Percentiles rank a stretch among this genome's conserved stretches.
Evolutionary conservation across 2,329 filamentous ascomycete genomes (phyloP).

Genomic region (Beauveria medogensis): DNA sequence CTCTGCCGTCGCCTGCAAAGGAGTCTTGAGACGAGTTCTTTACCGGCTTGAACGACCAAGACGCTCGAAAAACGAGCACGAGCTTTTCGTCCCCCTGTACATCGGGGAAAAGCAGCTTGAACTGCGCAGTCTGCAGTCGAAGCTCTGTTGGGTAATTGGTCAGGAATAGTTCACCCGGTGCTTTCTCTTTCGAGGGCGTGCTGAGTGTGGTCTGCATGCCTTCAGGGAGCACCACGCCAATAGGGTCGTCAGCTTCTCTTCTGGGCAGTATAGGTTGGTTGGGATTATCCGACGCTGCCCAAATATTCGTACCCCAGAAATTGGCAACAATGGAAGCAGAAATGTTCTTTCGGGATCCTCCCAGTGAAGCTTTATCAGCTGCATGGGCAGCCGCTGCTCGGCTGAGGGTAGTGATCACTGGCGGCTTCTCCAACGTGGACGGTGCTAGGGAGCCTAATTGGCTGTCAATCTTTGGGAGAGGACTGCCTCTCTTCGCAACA

Average conservation of each 20-base stretch:
- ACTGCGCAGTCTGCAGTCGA: slow-evolving; percentile 83
- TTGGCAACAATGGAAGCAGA: slow-evolving; percentile 86
- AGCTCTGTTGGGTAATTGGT: slow-evolving; percentile 73
- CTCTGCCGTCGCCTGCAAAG: slow-evolving; percentile 59
- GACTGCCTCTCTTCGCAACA: slow-evolving; percentile 20
- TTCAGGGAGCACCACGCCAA: slow-evolving; percentile 32
- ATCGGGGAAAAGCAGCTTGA: slow-evolving; percentile 80
- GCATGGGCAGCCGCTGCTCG: slow-evolving; percentile 75
- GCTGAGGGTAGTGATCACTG: slow-evolving; percentile 77
- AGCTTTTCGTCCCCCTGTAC: slow-evolving; percentile 72
- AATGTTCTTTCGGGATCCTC: slow-evolving; percentile 61
- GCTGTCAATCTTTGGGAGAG: slow-evolving; percentile 35
- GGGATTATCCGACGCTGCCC: slow-evolving; percentile 37
- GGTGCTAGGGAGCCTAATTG: slow-evolving; percentile 65
- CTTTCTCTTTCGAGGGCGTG: slow-evolving; percentile 23
- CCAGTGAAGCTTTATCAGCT: slow-evolving; percentile 61
- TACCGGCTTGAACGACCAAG: slow-evolving; percentile 57
- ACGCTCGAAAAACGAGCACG: slow-evolving; percentile 85
- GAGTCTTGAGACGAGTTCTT: slow-evolving; percentile 32
- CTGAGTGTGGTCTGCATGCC: slow-evolving; percentile 23
- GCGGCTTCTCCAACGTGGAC: slow-evolving; percentile 72
- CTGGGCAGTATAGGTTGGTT: slow-evolving; percentile 24
- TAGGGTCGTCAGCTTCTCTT: slow-evolving; percentile 30
- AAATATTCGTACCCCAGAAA: slow-evolving; percentile 84
- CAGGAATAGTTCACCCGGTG: slow-evolving; percentile 52